A percentile compares a stretch with the other conserved stretches of the same genome.
Evolutionary conservation across 345 rosid genomes (phyloP).

Genomic region (Carallia brachiata): DNA sequence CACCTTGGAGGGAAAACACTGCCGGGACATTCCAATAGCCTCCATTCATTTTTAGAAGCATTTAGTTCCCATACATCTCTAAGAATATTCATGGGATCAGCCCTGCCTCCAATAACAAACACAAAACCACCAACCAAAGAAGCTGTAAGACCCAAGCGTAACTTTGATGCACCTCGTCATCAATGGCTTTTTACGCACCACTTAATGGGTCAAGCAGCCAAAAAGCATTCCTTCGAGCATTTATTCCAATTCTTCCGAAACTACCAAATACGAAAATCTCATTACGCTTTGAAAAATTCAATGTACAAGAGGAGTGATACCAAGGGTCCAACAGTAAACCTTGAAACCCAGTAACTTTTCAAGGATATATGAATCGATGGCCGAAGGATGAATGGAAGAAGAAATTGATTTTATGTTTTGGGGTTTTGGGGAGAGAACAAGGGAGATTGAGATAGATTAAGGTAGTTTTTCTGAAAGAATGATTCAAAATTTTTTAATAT

Average conservation of each 20-base stretch:
- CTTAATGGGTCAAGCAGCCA: slow-evolving; percentile 55
- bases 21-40: no score
- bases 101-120: slow-evolving; percentile 85
- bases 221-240: slow-evolving; percentile 74
- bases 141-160: slow-evolving; percentile 80
- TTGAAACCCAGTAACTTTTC: no score
- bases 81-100: slow-evolving; percentile 51
- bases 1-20: slow-evolving; percentile 42
- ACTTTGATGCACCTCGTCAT: slow-evolving; percentile 51
- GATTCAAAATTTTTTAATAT: no score
- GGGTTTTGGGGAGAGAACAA: no score
- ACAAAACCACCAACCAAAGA: slow-evolving; percentile 63
- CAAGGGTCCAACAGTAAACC: slow-evolving; percentile 34
- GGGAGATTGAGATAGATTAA: no score
- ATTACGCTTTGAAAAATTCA: slow-evolving; percentile 26
- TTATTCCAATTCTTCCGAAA: slow-evolving; percentile 89
- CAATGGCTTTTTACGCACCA: slow-evolving; percentile 43
- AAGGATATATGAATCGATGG: no score
- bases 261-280: slow-evolving; percentile 75
- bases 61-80: no score
- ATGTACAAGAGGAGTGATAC: slow-evolving; percentile 75
- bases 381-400: no score
- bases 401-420: no score
- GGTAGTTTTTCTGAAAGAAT: no score
- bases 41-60: no score